A percentile compares a stretch with the other conserved stretches of the same genome.
Evolutionary conservation across 805 yeast species (phyloP).

Genomic region (Kodamaea fukazawae): DNA sequence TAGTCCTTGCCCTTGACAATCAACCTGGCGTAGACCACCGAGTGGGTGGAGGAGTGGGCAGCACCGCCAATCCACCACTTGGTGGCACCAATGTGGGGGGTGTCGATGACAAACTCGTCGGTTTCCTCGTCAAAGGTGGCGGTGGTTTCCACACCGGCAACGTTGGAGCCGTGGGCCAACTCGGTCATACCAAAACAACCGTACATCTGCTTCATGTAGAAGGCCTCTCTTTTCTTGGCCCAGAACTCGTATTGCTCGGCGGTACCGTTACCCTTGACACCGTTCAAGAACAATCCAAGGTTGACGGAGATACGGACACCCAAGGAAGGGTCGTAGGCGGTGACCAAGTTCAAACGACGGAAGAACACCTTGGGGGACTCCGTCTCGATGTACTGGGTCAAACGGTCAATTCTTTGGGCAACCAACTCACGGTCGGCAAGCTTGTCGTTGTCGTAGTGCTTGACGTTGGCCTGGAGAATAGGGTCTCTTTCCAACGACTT

Average conservation of each 20-base stretch:
- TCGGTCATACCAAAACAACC: conserved; percentile 96
- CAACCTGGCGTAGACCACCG: conserved; percentile 41
- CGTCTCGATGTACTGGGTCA: conserved; percentile 35
- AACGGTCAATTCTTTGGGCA: conserved; percentile 32
- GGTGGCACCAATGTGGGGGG: conserved; percentile 49
- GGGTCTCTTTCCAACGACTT: conserved; percentile 41
- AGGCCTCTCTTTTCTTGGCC: conserved; percentile 34
- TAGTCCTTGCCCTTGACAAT: conserved; percentile 44
- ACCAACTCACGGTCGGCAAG: conserved; percentile 31
- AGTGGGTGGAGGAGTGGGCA: conserved; percentile 46
- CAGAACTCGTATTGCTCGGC: conserved; percentile 37
- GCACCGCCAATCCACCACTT: conserved; percentile 54
- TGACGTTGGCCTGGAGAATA: conserved; percentile 25
- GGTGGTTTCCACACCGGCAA: conserved; percentile 89
- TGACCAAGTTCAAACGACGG: conserved; percentile 34
- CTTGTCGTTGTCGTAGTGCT: conserved; percentile 33
- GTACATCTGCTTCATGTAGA: conserved; percentile 40
- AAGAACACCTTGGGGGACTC: conserved; percentile 31
- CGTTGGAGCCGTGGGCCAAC: conserved; percentile 81
- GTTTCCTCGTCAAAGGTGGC: conserved; percentile 37
- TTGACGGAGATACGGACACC: conserved; percentile 39
- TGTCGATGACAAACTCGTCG: conserved; percentile 43
- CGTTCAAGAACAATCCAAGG: conserved; percentile 38
- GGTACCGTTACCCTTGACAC: conserved; percentile 43
- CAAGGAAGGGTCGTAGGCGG: conserved; percentile 37